Conservation (phyloP, 768 basidiomycete species). For the Lyophyllum semitale region DNA sequence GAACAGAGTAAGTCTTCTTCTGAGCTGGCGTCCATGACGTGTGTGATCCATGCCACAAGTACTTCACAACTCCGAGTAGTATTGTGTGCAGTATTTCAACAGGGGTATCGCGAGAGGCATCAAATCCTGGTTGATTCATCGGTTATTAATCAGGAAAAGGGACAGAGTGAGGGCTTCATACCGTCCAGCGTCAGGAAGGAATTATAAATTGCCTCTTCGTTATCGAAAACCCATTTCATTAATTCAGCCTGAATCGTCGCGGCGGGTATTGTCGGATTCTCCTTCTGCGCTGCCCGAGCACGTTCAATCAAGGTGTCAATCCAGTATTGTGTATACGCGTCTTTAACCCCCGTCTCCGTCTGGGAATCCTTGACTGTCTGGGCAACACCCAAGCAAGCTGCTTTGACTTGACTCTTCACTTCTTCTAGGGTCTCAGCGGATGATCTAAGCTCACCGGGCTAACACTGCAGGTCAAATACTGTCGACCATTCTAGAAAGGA, state of each 20-base stretch:
- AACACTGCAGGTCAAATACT: background rate
- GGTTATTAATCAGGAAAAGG: background rate
- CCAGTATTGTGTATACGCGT: constrained; percentile 37
- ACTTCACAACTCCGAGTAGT: constrained; percentile 44
- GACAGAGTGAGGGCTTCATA: constrained; percentile 7
- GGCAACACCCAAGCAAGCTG: constrained; percentile 33
- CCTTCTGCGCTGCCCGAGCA: constrained; percentile 19
- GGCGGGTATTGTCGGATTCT: constrained; percentile 11
- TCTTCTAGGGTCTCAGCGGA: constrained; percentile 17
- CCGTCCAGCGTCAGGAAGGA: constrained; percentile 30
- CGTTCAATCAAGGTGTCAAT: constrained; percentile 31
- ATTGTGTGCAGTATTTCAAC: constrained; percentile 47
- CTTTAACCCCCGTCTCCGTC: constrained; percentile 38
- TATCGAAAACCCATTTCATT: constrained; percentile 25
- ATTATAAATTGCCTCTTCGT: constrained; percentile 28
- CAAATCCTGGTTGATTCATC: constrained; percentile 21
- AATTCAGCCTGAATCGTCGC: constrained; percentile 26
- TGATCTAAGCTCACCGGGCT: constrained; percentile 26
- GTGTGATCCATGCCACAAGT: constrained; percentile 38
- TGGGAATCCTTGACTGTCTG: constrained; percentile 27
- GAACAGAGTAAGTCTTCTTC: constrained; percentile 25
- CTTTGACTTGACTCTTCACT: constrained; percentile 30
- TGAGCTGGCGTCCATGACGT: constrained; percentile 29
- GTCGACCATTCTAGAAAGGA: background rate
- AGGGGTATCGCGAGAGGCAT: constrained; percentile 34